Evolutionary conservation across 164 flowering plant species (phyloP).

Genomic region (Stephania yunnanensis): DNA sequence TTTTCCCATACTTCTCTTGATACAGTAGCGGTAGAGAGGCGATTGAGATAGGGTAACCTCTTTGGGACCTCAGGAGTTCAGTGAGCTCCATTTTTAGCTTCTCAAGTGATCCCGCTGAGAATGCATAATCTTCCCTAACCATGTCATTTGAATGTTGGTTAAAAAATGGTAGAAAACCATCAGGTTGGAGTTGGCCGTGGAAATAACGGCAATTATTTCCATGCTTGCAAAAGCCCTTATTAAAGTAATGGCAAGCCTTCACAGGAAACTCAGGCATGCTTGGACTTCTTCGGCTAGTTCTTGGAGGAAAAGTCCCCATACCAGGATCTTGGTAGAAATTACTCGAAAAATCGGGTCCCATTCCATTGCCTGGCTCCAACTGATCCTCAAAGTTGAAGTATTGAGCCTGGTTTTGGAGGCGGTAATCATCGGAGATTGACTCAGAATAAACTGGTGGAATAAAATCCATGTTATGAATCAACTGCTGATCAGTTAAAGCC

Average conservation of each 20-base stretch:
- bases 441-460: constrained; percentile 27
- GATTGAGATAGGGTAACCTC: constrained; percentile 75
- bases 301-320: constrained; percentile 24
- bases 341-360: constrained; percentile 20
- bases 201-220: constrained; percentile 70
- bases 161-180: constrained; percentile 34
- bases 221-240: constrained; percentile 76
- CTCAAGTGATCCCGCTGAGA: constrained; percentile 66
- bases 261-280: constrained; percentile 34
- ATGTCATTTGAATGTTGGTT: constrained; percentile 26
- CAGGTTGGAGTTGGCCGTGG: constrained; percentile 46
- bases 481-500: constrained; percentile 25
- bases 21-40: constrained; percentile 82
- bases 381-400: constrained; percentile 47
- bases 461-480: constrained; percentile 23
- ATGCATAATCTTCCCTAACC: constrained; percentile 39
- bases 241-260: constrained; percentile 66
- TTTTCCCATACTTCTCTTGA: constrained; percentile 65
- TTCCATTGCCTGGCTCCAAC: constrained; percentile 27
- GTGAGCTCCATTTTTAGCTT: constrained; percentile 67
- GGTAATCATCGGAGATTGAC: constrained; percentile 30
- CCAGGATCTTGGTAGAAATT: constrained; percentile 36
- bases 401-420: constrained; percentile 34
- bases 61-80: constrained; percentile 58
- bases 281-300: constrained; percentile 31